phyloP scores from a whole-genome alignment of 2,329 filamentous ascomycete species.

The Fusarium phyllophilum region DNA sequence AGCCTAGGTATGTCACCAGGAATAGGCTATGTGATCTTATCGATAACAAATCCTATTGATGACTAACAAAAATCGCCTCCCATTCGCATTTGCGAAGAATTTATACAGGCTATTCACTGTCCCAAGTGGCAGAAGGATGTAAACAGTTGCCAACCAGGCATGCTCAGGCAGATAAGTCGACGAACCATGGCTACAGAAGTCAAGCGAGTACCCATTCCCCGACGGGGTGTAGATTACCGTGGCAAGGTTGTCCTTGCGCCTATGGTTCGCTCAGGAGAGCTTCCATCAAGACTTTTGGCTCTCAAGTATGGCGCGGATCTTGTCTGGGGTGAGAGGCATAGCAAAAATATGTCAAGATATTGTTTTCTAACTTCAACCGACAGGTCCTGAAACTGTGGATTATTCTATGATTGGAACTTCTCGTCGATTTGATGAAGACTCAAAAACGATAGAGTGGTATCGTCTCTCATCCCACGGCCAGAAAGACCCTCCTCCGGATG shows the following conservation, averaged over 20 bases:
- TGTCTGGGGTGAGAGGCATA: slow-evolving; percentile 79
- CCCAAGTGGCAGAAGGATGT: slow-evolving; percentile 2
- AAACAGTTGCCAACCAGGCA: slow-evolving; percentile 34
- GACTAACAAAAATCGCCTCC: slow-evolving; percentile 35
- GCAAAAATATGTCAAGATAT: neutral
- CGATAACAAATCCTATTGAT: slow-evolving; percentile 36
- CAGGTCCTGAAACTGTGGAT: slow-evolving; percentile 93
- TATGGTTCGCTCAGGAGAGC: slow-evolving; percentile 97
- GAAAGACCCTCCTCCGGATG: slow-evolving; percentile 64
- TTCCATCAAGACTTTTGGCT: slow-evolving; percentile 87
- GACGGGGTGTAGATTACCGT: slow-evolving; percentile 90
- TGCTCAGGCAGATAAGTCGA: slow-evolving; percentile 52
- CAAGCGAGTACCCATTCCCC: slow-evolving; percentile 84
- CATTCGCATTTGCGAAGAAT: slow-evolving; percentile 21
- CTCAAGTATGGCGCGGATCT: slow-evolving; percentile 96
- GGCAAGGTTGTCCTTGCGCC: slow-evolving; percentile 94
- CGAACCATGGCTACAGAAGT: slow-evolving; percentile 67
- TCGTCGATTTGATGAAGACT: slow-evolving; percentile 78
- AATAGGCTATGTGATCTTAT: slow-evolving; percentile 13
- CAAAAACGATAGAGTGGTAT: slow-evolving; percentile 85
- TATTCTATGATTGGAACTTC: slow-evolving; percentile 88
- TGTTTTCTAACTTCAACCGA: neutral
- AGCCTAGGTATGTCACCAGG: neutral
- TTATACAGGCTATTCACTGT: slow-evolving; percentile 19
- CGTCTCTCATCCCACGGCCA: slow-evolving; percentile 77